A percentile compares a stretch with the other conserved stretches of the same genome.
phyloP scores from a whole-genome alignment of 192 early-diverging fungal genomes.

The Phycomyces nitens region DNA sequence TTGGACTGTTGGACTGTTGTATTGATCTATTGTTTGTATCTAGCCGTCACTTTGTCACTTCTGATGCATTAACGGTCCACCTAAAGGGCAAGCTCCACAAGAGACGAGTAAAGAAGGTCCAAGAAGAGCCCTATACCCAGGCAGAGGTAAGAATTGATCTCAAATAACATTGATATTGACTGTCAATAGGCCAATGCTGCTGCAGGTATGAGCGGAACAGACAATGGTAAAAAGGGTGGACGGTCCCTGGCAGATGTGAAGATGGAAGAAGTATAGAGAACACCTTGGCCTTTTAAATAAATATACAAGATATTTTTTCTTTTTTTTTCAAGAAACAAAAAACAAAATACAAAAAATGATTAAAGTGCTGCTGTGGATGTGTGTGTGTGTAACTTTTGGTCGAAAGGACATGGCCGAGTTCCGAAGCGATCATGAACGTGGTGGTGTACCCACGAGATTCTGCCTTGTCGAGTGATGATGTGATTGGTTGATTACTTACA shows the following conservation, averaged over 20 bases:
- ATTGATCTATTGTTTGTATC: not conserved
- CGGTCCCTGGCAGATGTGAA: conserved; percentile 9
- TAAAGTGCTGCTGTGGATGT: too few species aligned
- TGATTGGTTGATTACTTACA: not conserved
- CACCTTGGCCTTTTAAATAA: not conserved
- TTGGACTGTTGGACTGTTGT: too few species aligned
- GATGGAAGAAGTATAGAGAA: conserved; percentile 23
- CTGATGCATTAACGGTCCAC: conserved; percentile 62
- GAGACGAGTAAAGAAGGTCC: conserved; percentile 76
- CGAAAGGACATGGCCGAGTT: not conserved
- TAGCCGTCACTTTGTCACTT: conserved; percentile 71
- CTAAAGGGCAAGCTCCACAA: conserved; percentile 81
- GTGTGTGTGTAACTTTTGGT: too few species aligned
- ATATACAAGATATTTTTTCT: conserved; percentile 2
- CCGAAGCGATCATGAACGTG: conserved; percentile 1
- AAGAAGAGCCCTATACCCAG: conserved; percentile 86
- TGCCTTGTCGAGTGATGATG: not conserved
- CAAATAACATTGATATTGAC: too few species aligned
- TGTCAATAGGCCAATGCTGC: conserved; percentile 40
- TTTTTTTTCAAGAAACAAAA: conserved; percentile 8
- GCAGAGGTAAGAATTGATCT: conserved; percentile 74
- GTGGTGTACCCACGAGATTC: conserved; percentile 4
- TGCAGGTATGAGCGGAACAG: conserved; percentile 28
- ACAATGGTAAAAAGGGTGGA: conserved; percentile 38
- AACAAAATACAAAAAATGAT: too few species aligned